Evolutionary conservation across 2,329 filamentous ascomycete species (phyloP).

Genomic region (Aureobasidium sp.): DNA sequence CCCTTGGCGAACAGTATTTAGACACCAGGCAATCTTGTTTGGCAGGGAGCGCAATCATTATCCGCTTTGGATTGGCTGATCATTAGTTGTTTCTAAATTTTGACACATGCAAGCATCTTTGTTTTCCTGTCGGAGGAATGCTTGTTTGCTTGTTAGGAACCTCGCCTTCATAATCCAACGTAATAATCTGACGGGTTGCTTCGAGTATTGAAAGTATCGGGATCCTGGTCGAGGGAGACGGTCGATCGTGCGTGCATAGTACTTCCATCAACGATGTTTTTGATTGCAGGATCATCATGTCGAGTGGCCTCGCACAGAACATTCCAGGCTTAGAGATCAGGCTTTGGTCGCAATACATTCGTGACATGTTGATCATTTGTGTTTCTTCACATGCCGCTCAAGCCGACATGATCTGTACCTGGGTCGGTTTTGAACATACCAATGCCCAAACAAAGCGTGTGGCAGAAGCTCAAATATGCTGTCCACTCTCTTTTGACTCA

Average conservation of each 20-base stretch:
- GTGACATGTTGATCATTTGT: neutral
- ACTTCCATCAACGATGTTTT: neutral
- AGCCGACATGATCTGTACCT: neutral
- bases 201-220: neutral
- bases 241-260: conserved; percentile 6
- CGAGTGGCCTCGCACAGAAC: neutral
- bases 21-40: conserved; percentile 7
- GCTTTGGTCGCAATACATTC: neutral
- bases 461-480: neutral
- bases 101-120: conserved; percentile 3
- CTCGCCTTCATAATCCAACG: neutral
- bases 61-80: conserved; percentile 3
- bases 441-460: no score
- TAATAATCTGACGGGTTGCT: neutral
- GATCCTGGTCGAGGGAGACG: neutral
- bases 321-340: conserved; percentile 1
- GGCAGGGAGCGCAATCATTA: conserved; percentile 7
- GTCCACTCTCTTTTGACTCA: no score
- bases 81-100: conserved; percentile 10
- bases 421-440: neutral
- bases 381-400: neutral
- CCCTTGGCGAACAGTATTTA: neutral
- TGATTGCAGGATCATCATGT: conserved; percentile 4
- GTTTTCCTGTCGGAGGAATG: neutral
- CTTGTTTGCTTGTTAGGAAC: conserved; percentile 7